These are phyloP conservation scores for Penicillium fimorum DNA, from an alignment of 495 filamentous ascomycete species.

Conservation along the genomic window DNA sequence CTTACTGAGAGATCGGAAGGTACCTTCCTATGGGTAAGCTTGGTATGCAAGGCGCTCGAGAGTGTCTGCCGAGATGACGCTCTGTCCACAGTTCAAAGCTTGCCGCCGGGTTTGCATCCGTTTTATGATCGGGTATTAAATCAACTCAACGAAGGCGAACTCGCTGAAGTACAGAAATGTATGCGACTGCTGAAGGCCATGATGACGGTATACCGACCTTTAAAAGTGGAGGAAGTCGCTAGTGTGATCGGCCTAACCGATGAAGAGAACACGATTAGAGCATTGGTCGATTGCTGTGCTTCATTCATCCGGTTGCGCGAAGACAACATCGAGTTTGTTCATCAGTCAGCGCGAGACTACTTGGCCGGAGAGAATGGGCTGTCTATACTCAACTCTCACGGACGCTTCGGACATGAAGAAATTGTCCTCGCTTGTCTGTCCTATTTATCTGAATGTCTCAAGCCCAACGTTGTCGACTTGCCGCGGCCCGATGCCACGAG, in stretches of 20 bases:
- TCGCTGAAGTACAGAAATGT: background rate
- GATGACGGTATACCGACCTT: slow-evolving; percentile 12
- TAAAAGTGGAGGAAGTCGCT: slow-evolving; percentile 7
- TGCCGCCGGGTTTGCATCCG: slow-evolving; percentile 10
- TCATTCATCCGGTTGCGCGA: slow-evolving; percentile 22
- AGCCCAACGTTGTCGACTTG: slow-evolving; percentile 20
- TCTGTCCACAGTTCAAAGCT: slow-evolving; percentile 4
- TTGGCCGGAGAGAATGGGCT: slow-evolving; percentile 14
- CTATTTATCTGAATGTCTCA: slow-evolving; percentile 17
- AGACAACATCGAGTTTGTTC: slow-evolving; percentile 20
- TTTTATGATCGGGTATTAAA: slow-evolving; percentile 15
- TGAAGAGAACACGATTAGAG: background rate
- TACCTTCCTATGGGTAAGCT: slow-evolving; percentile 35
- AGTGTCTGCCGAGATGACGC: slow-evolving; percentile 8
- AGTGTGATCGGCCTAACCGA: slow-evolving; percentile 1
- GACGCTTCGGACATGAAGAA: slow-evolving; percentile 17
- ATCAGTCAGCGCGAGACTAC: slow-evolving; percentile 23
- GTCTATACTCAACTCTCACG: slow-evolving; percentile 13
- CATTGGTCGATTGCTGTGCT: slow-evolving; percentile 11
- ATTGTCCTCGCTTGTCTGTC: slow-evolving; percentile 21
- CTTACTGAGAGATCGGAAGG: slow-evolving; percentile 32
- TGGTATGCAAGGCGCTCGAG: slow-evolving; percentile 24
- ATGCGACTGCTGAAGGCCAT: slow-evolving; percentile 11
- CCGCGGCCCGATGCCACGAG: slow-evolving; percentile 6
- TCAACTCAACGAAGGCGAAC: slow-evolving; percentile 4